phyloP scores from a whole-genome alignment of 257 asterid genomes.

The Solanum sejunctum region DNA sequence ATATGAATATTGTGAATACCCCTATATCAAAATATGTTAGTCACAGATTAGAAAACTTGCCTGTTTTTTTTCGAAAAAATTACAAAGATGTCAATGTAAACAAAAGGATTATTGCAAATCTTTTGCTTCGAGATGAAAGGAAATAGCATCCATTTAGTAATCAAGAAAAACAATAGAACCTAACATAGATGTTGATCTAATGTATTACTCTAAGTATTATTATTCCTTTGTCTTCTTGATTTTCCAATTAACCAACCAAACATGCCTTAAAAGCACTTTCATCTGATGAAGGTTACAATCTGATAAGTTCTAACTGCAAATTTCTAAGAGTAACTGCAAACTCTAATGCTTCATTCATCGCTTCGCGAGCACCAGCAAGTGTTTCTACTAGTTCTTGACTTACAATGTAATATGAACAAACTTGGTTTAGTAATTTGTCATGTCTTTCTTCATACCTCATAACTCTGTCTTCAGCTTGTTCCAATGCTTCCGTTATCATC shows the following conservation, averaged over 20 bases:
- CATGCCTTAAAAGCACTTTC: background rate
- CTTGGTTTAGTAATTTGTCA: conserved; percentile 23
- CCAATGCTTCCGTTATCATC: conserved; percentile 17
- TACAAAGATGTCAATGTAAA: background rate
- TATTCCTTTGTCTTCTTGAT: background rate
- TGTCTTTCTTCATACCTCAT: conserved; percentile 30
- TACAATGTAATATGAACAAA: conserved; percentile 29
- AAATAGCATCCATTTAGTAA: background rate
- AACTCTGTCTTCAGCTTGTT: conserved; percentile 18
- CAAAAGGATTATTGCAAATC: background rate
- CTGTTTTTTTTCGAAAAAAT: background rate
- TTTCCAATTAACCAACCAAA: conserved; percentile 2
- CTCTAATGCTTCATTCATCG: conserved; percentile 25
- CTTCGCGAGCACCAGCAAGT: conserved; percentile 23
- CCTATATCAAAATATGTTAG: background rate
- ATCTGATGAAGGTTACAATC: conserved; percentile 3
- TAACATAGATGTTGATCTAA: background rate
- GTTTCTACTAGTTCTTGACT: conserved; percentile 28
- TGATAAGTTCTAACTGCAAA: conserved; percentile 14
- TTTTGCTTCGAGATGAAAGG: background rate
- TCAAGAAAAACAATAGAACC: background rate
- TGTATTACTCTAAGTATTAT: background rate
- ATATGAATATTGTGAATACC: background rate
- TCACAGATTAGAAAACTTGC: background rate
- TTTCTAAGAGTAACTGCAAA: conserved; percentile 15